Base-by-base conservation (phyloP, 768 basidiomycete species). In the Lepiota venenata region DNA sequence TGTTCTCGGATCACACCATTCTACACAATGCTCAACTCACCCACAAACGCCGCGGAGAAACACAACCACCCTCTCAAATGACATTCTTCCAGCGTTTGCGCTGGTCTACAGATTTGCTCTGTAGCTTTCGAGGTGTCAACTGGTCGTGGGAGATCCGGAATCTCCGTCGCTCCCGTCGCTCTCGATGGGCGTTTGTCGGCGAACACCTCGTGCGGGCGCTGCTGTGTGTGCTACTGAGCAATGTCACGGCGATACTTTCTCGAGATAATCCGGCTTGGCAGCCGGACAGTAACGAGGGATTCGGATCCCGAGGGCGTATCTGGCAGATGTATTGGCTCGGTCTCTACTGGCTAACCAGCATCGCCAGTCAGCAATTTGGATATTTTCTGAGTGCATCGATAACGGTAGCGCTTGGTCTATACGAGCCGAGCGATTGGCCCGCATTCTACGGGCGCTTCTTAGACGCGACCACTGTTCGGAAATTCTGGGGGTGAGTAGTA, bases 401-500 rank as follows among this genome's bases (percentile, higher is more conserved):
- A n/a, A 25, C 49, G 6, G 62, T 65, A 16, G 56, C 56, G 3
- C 3, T 49, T 8, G 50, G 55, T 1, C 18, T 58, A 6, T 63
- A 61, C 3, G 42, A 60, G 3, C 67, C 69, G 0, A 44, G 57
- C 9, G 58, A 64, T 20, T 73, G 69, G 68, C 65, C 66, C 8
- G 5, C 63, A 55, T 20, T 15, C 65, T 69, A 64, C 32, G 69
- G 69, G 15, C 41, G 22, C 27, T 67, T 58, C 59, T 47, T 47
- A 1, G 64, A 71, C n/a, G 60, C 68, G 0, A 69, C 67, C 43
- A 67, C 66, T 2, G n/a, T 71, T 1, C 61, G 69, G 11, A 63
- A 58, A 27, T 65, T 71, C 44, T 72, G 71, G 72, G 69, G 71
- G 71, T 70, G 49, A 18, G 69, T 62, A 40, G 15, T 25, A 25